Base-by-base conservation (phyloP, 768 basidiomycete genomes). In the Auricularia heimuer region DNA sequence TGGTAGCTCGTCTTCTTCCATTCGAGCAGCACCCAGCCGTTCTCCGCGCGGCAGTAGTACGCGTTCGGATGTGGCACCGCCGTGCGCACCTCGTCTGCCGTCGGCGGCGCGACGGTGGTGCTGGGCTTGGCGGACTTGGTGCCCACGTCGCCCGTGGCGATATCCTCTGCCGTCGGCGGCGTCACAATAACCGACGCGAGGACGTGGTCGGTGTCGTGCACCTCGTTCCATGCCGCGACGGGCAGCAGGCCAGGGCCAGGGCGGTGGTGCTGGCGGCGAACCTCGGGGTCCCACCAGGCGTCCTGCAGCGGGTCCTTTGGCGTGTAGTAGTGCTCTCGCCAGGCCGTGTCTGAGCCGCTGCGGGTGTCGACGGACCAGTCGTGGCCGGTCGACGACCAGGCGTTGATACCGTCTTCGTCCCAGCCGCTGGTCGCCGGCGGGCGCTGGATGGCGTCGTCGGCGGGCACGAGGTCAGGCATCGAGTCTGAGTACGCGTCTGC, bases 11-110 rank as follows among this genome's bases (percentile, higher is more conserved):
- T 81, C 67, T 84, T 85, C 86, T 88, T 89, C 45, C 77, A 79
- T 42, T 67, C 56, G 16, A 92, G 77, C 45, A 93, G 81, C 39
- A 91, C 83, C 91, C 91, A 94, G 4, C 87, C 87, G 68, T 92
- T 89, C 65, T 92, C 88, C 71, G 84, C 86, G 29, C 85, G 83
- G 71, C 90, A 93, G 71, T 89, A 94, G 72, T 90, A 90, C 14
- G 89, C 90, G 68, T 89, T 84, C 3, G 91, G 86, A 71, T 94
- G 90, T 12, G 92, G 91, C 36, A 90, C 79, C 36, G 90, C 81
- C 16, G 80, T 82, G n/a, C 80, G 82, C 4, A 87, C 77, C 69
- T 91, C 88, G 42, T 85, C 83, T 65, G 80, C 77, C n/a, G 84
- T 78, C 1, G 87, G 87, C 10, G 77, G 71, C 7, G 36, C 65